Conservation (phyloP, 805 yeast species). For the Kregervanrija pseudodelftensis region DNA sequence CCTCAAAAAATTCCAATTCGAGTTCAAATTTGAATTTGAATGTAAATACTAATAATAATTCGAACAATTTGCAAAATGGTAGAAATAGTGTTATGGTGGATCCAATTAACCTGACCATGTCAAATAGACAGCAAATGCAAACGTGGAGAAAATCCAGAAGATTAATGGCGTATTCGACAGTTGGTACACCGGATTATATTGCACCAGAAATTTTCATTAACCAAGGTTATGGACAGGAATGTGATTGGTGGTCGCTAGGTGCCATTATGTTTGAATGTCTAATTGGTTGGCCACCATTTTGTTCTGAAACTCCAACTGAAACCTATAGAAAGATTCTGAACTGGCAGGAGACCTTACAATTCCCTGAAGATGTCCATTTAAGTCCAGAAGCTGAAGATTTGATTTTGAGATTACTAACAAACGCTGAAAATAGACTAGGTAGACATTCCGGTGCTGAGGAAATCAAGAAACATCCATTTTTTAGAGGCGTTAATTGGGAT, state of each 20-base stretch:
- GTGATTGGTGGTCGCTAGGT: constrained; percentile 98
- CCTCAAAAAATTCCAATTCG: background rate
- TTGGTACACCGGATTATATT: constrained; percentile 93
- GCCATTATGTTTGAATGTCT: constrained; percentile 96
- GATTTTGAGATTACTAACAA: constrained; percentile 67
- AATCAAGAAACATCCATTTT: constrained; percentile 84
- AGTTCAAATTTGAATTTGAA: too few species aligned
- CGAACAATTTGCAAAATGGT: constrained; percentile 26
- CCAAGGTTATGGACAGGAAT: constrained; percentile 93
- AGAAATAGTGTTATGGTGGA: constrained; percentile 86
- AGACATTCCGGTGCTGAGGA: constrained; percentile 89
- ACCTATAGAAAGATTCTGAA: constrained; percentile 86
- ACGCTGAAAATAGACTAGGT: constrained; percentile 75
- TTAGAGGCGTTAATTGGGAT: constrained; percentile 94
- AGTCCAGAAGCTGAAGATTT: constrained; percentile 86
- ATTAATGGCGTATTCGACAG: constrained; percentile 92
- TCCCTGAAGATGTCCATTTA: constrained; percentile 88
- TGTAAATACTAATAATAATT: background rate
- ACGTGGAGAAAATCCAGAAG: constrained; percentile 93
- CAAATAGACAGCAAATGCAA: constrained; percentile 90
- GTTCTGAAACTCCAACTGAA: constrained; percentile 91
- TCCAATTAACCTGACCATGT: constrained; percentile 91
- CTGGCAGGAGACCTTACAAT: constrained; percentile 81
- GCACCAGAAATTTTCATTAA: constrained; percentile 92
- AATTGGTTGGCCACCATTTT: constrained; percentile 96